Evolutionary conservation across 1,139 yeast genomes (phyloP), one percentile per base, ranked within the genome.

Genomic region (Geotrichum siamense): DNA sequence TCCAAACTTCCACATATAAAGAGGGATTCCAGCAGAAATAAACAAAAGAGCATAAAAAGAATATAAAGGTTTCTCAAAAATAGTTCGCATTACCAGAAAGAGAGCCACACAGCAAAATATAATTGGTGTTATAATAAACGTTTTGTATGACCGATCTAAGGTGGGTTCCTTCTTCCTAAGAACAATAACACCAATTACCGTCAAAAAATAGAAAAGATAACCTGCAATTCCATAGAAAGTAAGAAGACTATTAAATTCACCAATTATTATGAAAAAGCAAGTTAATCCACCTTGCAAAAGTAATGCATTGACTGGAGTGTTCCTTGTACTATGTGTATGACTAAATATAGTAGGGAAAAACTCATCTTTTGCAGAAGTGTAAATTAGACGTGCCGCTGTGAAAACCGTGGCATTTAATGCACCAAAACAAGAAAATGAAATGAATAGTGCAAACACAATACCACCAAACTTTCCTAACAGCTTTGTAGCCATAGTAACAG

Each of bases 171-270:
- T 51, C 38, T 58, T 53, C 23, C 71, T 53, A 38, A 67, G 50
- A n/a, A 61, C 55, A 41, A 67, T 54, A 17, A 67, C 63, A 1
- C 71, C 71, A 8, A 62, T 51, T 3, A 67, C 70, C 0, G 70
- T 61, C 39, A 61, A 44, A 36, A 65, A 59, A 53, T 65, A 68
- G 39, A 67, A 67, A n/a, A 63, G 50, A 45, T 66, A 66, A 6
- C 65, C 65, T 3, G 68, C 67, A n/a, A 66, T 58, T 8, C 71
- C 72, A 45, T 65, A 68, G 45, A 68, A 65, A 5, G 67, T 59
- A 23, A 62, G 55, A 33, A 68, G 57, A 23, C 59, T 48, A 35
- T 57, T 53, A 48, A 68, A 68, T 44, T 64, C 69, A 5, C 72
- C 68, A 2, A 57, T 57, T 5, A 63, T 37, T 17, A 67, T 53